A percentile compares a stretch with the other conserved stretches of the same genome.
Evolutionary conservation across 805 yeast species (phyloP).

Genomic region (Metschnikowia proteae): DNA sequence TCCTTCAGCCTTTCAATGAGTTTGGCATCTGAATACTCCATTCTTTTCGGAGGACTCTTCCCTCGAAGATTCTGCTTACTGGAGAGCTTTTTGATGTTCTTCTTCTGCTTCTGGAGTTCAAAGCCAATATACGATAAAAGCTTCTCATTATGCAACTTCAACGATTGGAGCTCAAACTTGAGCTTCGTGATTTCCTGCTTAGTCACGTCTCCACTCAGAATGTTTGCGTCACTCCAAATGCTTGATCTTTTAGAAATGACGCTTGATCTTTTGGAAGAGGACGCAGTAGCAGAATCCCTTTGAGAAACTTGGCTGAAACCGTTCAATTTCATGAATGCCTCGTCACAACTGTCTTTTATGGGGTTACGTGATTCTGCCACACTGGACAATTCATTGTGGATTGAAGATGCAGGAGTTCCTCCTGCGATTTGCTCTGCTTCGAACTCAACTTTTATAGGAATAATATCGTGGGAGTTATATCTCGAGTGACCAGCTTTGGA

Average conservation of each 20-base stretch:
- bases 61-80: conserved; percentile 33
- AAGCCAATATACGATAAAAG: conserved; percentile 55
- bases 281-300: conserved; percentile 18
- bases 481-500: conserved; percentile 35
- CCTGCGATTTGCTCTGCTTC: conserved; percentile 22
- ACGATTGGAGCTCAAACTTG: conserved; percentile 50
- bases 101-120: conserved; percentile 47
- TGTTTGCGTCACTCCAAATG: conserved; percentile 21
- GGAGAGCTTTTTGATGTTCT: conserved; percentile 37
- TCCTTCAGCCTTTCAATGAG: conserved; percentile 48
- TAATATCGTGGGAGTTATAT: conserved; percentile 40
- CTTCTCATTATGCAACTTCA: conserved; percentile 54
- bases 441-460: conserved; percentile 43
- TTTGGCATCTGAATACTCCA: conserved; percentile 52
- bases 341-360: conserved; percentile 17
- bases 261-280: conserved; percentile 16
- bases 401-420: conserved; percentile 29
- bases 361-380: conserved; percentile 15
- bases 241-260: conserved; percentile 30
- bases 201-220: conserved; percentile 25
- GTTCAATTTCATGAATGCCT: conserved; percentile 29
- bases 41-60: conserved; percentile 14
- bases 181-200: conserved; percentile 49
- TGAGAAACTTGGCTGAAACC: conserved; percentile 19
- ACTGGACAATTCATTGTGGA: conserved; percentile 12